Conservation (phyloP, 805 yeast species). For the Hanseniaspora clermontiae region DNA sequence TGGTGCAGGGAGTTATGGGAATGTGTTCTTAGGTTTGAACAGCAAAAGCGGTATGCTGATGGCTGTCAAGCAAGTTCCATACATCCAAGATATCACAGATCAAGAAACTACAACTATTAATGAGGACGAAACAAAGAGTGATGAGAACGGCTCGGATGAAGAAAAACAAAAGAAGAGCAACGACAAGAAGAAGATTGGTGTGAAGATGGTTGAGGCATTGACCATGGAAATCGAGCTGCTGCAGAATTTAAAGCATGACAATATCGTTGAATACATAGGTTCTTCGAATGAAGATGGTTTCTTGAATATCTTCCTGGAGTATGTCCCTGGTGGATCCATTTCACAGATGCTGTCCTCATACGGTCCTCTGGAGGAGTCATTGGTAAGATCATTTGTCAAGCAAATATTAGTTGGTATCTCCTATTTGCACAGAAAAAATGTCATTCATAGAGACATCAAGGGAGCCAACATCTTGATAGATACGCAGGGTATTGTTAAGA, state of each 20-base stretch:
- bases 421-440: conserved; percentile 61
- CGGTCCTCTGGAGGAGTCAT: conserved; percentile 70
- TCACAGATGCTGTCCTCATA: conserved; percentile 58
- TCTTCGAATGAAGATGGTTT: conserved; percentile 60
- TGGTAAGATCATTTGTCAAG: conserved; percentile 55
- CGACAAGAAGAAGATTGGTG: conserved; percentile 26
- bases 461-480: conserved; percentile 80
- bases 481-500: conserved; percentile 67
- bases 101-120: conserved; percentile 19
- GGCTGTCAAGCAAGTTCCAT: conserved; percentile 91
- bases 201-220: conserved; percentile 60
- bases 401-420: conserved; percentile 66
- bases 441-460: conserved; percentile 77
- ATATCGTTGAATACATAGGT: conserved; percentile 85
- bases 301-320: conserved; percentile 68
- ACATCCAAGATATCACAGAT: conserved; percentile 26
- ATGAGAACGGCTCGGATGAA: conserved; percentile 17
- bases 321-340: conserved; percentile 63
- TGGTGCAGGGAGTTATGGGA: conserved; percentile 92
- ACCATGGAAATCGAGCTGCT: conserved; percentile 70
- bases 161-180: conserved; percentile 18
- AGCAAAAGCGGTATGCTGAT: conserved; percentile 85
- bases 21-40: conserved; percentile 84
- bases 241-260: conserved; percentile 72
- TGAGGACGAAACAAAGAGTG: conserved; percentile 14